Evolutionary conservation across 345 rosid species (phyloP).

Genomic region (Populus simonii): DNA sequence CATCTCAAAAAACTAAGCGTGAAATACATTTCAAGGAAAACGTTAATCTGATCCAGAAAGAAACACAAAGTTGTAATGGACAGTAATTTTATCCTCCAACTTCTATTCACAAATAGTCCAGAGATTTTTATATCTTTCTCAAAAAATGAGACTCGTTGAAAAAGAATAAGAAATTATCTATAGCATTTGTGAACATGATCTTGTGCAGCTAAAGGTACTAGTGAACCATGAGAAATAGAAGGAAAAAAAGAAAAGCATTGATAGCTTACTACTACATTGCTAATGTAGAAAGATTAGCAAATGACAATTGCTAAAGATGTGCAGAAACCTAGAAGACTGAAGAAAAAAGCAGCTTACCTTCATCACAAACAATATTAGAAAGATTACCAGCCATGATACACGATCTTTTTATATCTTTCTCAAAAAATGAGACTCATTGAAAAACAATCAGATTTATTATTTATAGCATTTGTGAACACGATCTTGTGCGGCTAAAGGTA

Average conservation of each 20-base stretch:
- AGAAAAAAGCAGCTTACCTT: constrained; percentile 54
- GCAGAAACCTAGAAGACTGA: not conserved
- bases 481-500: not conserved
- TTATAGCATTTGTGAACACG: not conserved
- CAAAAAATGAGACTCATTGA: not conserved
- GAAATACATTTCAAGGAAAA: constrained; percentile 4
- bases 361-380: constrained; percentile 85
- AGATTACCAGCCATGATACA: constrained; percentile 90
- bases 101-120: too few relatives aligned
- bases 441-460: not conserved
- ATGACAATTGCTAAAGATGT: not conserved
- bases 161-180: not conserved
- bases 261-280: not conserved
- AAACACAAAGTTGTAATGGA: not conserved
- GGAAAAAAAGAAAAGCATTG: not conserved
- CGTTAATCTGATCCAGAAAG: not conserved
- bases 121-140: not conserved
- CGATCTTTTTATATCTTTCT: constrained; percentile 35
- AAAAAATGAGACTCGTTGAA: not conserved
- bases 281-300: not conserved
- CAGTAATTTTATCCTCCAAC: too few relatives aligned
- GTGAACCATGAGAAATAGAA: not conserved
- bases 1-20: constrained; percentile 4
- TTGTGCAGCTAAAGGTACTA: not conserved
- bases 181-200: not conserved